A percentile compares a stretch with the other conserved stretches of the same genome.
Evolutionary conservation across 2,329 filamentous ascomycete species (phyloP).

Genomic region (Hypoxylon sp.): DNA sequence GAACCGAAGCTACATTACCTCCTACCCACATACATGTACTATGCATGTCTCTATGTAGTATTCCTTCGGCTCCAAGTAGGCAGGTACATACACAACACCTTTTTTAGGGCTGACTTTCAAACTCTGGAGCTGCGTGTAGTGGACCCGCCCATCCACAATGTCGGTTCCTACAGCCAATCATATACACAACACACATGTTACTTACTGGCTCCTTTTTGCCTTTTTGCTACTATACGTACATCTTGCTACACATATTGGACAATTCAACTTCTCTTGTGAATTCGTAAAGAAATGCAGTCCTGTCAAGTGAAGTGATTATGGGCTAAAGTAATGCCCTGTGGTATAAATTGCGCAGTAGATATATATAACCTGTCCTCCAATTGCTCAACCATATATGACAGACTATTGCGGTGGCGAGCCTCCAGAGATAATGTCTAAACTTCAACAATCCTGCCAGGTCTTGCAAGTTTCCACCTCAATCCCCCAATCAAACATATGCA

Average conservation of each 20-base stretch:
- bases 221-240: neutral
- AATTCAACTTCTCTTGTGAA: neutral
- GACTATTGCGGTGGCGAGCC: slow-evolving; percentile 40
- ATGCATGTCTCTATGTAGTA: slow-evolving; percentile 19
- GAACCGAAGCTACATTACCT: slow-evolving; percentile 18
- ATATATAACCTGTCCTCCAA: slow-evolving; percentile 43
- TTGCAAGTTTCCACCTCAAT: slow-evolving; percentile 31
- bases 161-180: slow-evolving; percentile 21
- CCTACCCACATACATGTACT: neutral
- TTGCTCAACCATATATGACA: slow-evolving; percentile 46
- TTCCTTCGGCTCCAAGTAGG: no score
- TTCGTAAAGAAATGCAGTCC: slow-evolving; percentile 2
- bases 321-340: slow-evolving; percentile 21
- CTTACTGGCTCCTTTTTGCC: neutral
- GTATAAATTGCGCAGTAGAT: slow-evolving; percentile 38
- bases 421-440: slow-evolving; percentile 40
- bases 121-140: slow-evolving; percentile 11
- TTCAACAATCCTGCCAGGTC: slow-evolving; percentile 38
- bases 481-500: slow-evolving; percentile 40
- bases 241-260: neutral
- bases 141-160: slow-evolving; percentile 17
- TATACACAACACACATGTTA: no score
- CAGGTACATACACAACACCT: slow-evolving; percentile 24
- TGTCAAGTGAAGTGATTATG: slow-evolving; percentile 22
- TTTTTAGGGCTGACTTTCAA: slow-evolving; percentile 34